Evolutionary conservation across 208 protist species (phyloP), one percentile per base, ranked within the genome.

Genomic region (Kentomonas sorsogonicus): DNA sequence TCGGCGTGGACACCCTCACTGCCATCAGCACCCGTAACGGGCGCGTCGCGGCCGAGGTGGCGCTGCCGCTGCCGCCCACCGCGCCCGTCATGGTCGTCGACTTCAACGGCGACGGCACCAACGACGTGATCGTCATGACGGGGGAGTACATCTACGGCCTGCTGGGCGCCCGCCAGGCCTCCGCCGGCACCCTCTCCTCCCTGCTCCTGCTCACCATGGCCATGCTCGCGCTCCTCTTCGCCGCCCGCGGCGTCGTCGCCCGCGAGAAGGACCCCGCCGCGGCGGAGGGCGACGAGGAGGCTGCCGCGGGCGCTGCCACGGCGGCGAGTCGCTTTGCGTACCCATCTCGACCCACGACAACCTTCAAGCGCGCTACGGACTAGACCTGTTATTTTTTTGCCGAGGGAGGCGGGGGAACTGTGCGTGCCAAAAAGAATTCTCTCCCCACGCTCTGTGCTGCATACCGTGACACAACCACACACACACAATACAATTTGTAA

Each of bases 81-180:
- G 86, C 81, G 16, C 88, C 88, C 27, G 69, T 85, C 6, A 68
- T 95, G 20, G 73, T 94, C 11, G 69, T 67, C 16, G 91, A 96
- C 60, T 85, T 96, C 58, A 93, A 92, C 53, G 84, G 84, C 7
- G 91, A 96, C 60, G 79, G 81, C 26, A 85, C 81, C 16, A 90
- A 88, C 41, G 91, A 96, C 58, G 57, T 96, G 27, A 79, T 96
- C n/a, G 55, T 95, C 33, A 59, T 91, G 0, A 84, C 88, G 5
- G 34, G 52, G 27, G 46, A 72, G 13, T 61, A 72, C 39, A 71
- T 94, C 16, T 89, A 90, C 53, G 89, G 83, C 2, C 89, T 85
- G 59, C 65, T 89, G 10, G 72, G 79, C 29, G 64, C 56, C 31
- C 68, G 70, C 2, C 77, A 86, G 46, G 77, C 78, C 1, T 82